These are phyloP conservation scores for Biscogniauxia mediterranea DNA, from an alignment of 2,329 filamentous ascomycete species.

Conservation along the genomic window DNA sequence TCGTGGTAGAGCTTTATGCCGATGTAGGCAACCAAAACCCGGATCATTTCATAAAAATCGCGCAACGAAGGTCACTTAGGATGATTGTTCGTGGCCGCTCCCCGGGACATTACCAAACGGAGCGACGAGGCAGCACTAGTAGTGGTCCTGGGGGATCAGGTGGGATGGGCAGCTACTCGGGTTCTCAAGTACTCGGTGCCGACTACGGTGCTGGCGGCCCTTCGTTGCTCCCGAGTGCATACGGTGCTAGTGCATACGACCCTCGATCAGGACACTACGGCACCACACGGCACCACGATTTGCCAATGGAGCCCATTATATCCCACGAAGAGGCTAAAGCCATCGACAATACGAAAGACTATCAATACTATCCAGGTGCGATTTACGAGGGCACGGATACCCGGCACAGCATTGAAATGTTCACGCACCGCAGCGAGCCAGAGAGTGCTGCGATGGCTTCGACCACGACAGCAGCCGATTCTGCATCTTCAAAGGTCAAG, in stretches of 20 bases:
- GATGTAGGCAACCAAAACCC: constrained; percentile 54
- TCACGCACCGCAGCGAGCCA: constrained; percentile 37
- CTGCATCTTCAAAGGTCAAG: constrained; percentile 44
- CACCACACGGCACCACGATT: constrained; percentile 44
- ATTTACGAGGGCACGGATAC: constrained; percentile 50
- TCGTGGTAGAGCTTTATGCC: constrained; percentile 81
- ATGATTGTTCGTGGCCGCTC: constrained; percentile 87
- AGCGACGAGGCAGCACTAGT: constrained; percentile 65
- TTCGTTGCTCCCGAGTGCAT: constrained; percentile 40
- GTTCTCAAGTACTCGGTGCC: constrained; percentile 39
- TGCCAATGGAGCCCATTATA: constrained; percentile 51
- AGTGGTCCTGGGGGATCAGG: constrained; percentile 67
- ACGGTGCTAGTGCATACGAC: constrained; percentile 38
- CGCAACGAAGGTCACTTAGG: constrained; percentile 69
- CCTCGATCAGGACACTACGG: constrained; percentile 42
- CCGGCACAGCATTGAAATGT: constrained; percentile 49
- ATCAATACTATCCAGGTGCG: constrained; percentile 53
- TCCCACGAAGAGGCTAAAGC: constrained; percentile 51
- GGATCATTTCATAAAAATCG: constrained; percentile 67
- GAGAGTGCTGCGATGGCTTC: constrained; percentile 29
- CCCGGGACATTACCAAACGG: constrained; percentile 76
- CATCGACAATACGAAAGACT: constrained; percentile 48
- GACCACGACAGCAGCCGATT: constrained; percentile 33
- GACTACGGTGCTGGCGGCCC: constrained; percentile 38
- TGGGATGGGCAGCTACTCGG: constrained; percentile 51